phyloP scores from a whole-genome alignment of 257 asterid genomes.

The Nicotiana noctiflora region DNA sequence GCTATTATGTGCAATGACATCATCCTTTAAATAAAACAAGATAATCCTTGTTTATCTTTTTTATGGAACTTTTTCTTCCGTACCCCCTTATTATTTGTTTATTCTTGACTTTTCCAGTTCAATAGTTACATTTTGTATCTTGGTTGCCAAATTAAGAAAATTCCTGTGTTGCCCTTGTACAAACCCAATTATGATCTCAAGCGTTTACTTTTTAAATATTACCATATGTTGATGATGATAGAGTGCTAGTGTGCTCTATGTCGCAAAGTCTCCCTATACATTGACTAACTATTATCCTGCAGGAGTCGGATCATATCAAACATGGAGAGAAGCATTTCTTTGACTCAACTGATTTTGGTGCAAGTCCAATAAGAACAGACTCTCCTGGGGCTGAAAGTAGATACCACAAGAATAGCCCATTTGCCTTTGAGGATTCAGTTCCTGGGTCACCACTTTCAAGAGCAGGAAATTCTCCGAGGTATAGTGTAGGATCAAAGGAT shows the following conservation, averaged over 20 bases:
- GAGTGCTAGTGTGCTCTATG: neutral
- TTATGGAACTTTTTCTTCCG: neutral
- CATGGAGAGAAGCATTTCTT: conserved; percentile 62
- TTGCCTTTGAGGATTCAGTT: conserved; percentile 69
- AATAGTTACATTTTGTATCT: neutral
- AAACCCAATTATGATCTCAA: neutral
- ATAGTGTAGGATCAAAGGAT: conserved; percentile 52
- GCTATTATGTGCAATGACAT: neutral
- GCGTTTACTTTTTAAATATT: neutral
- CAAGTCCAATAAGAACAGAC: conserved; percentile 54
- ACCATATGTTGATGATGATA: neutral
- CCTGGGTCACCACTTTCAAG: conserved; percentile 66
- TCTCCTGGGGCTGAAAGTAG: conserved; percentile 48
- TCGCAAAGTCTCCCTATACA: neutral
- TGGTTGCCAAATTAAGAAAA: neutral
- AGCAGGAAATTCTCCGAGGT: conserved; percentile 63
- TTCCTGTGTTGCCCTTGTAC: neutral
- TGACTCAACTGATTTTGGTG: conserved; percentile 64
- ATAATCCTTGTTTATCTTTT: neutral
- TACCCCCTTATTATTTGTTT: neutral
- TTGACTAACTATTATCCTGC: conserved; percentile 13
- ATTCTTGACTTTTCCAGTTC: neutral
- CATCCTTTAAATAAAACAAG: neutral
- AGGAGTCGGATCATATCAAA: conserved; percentile 67
- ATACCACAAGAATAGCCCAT: conserved; percentile 54